Conservation (phyloP, 176 grass and related monocot genomes). For the Carex scoparia region DNA sequence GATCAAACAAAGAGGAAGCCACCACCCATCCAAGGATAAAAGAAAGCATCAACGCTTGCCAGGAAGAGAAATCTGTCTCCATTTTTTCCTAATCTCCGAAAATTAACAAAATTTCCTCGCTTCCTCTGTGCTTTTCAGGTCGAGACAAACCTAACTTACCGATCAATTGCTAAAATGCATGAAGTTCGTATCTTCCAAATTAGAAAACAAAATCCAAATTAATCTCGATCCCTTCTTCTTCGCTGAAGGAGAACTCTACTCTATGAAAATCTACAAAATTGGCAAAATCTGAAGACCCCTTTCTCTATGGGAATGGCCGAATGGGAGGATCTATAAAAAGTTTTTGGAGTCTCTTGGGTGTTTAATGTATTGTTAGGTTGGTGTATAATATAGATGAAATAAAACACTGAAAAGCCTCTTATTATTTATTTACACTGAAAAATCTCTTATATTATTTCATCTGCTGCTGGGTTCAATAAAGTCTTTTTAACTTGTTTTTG, state of each 20-base stretch:
- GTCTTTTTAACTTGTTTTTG: not conserved
- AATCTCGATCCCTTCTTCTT: not conserved
- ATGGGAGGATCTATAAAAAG: not conserved
- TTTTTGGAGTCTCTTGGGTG: too few relatives aligned
- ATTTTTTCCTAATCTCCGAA: constrained; percentile 15
- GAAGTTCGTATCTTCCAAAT: not conserved
- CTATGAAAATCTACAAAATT: not conserved
- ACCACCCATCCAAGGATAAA: constrained; percentile 66
- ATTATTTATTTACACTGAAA: not conserved
- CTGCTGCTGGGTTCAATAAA: not conserved
- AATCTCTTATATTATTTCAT: not conserved
- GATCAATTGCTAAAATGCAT: not conserved
- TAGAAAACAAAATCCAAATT: not conserved
- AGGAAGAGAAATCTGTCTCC: constrained; percentile 49
- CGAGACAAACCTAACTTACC: not conserved
- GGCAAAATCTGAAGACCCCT: not conserved
- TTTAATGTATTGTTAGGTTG: not conserved
- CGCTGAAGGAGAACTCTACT: not conserved
- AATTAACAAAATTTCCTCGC: not conserved
- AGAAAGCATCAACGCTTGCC: constrained; percentile 72
- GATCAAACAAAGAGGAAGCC: constrained; percentile 65
- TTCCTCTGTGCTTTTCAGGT: not conserved
- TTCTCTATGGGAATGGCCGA: not conserved
- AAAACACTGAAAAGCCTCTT: not conserved
- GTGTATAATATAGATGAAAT: not conserved